A percentile compares a stretch with the other conserved stretches of the same genome.
Conservation (phyloP, 1,284 basidiomycete genomes). For the Cryptococcus amylolentus region DNA sequence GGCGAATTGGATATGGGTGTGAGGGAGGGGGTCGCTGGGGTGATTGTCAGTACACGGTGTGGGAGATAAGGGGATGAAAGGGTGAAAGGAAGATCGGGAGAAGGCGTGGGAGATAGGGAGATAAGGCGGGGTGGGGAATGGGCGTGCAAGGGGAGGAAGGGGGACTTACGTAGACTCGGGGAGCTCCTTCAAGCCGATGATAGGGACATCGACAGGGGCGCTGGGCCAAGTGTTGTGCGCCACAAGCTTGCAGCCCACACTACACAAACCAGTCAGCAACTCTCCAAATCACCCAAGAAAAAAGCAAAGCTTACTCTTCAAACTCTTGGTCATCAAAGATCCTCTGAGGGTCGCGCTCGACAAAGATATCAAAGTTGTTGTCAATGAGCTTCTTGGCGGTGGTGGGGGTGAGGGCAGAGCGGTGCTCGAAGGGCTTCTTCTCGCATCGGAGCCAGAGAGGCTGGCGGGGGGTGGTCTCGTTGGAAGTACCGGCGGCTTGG, state of each 20-base stretch:
- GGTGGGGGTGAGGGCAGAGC: slow-evolving; percentile 88
- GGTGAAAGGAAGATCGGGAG: background rate
- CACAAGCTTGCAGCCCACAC: slow-evolving; percentile 85
- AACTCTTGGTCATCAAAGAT: slow-evolving; percentile 96
- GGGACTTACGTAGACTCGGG: slow-evolving; percentile 61
- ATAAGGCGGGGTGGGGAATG: background rate
- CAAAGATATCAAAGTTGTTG: slow-evolving; percentile 84
- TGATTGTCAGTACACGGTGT: background rate
- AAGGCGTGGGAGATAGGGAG: background rate
- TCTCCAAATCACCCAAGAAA: background rate
- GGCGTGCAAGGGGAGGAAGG: background rate
- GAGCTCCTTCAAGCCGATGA: slow-evolving; percentile 96
- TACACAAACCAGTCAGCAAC: slow-evolving; percentile 37
- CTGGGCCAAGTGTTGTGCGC: slow-evolving; percentile 85
- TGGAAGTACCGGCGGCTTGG: slow-evolving; percentile 35
- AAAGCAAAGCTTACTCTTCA: slow-evolving; percentile 66
- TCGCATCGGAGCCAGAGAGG: slow-evolving; percentile 87
- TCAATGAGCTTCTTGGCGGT: slow-evolving; percentile 88
- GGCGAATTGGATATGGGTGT: slow-evolving; percentile 98
- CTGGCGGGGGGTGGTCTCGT: slow-evolving; percentile 41
- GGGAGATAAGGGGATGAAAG: background rate
- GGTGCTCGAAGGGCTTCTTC: slow-evolving; percentile 89
- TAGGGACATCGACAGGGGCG: slow-evolving; percentile 67
- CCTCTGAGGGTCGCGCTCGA: slow-evolving; percentile 90
- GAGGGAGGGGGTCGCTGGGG: slow-evolving; percentile 65